Base-by-base conservation (phyloP, 2,329 filamentous ascomycete genomes). In the Atkinsonella texensis region DNA sequence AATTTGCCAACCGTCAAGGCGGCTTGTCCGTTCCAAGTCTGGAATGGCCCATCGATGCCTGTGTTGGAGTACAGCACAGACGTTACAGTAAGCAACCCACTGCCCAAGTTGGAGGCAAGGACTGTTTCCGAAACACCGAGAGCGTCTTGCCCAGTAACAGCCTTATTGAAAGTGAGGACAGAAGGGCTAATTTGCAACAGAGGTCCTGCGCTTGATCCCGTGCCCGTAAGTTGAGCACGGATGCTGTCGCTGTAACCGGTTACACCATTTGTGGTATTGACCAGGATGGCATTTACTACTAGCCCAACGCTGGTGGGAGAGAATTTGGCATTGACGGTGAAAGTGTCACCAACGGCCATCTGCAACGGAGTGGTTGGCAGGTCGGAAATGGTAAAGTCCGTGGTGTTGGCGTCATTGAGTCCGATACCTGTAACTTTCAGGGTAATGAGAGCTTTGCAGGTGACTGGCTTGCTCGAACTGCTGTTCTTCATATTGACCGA, bases 71-170 rank as follows among this genome's bases (percentile, higher is more conserved):
- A 76, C 28, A 66, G 56, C 15, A 80, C 67, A 13, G 65, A 62
- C 0, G 62, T 60, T 4, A 81, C 67, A 0, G 67, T 70, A 2
- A 81, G 65, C 0, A 61, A 51, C 0, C 65, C 60, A 49, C 74
- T 73, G 31, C 79, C 79, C 5, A 70, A 60, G 55, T 81, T 81
- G 53, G 63, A 65, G 40, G 80, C 62, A 0, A 77, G 61, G 3
- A 75, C 62, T 0, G 68, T 71, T 55, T 79, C 68, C 4, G 65
- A 62, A 1, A 68, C 61, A 1, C 67, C 70, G 6, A 62, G 51
- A 3, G 4, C 20, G 20, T 67, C 63, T 0, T 67, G 59, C 0
- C 73, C 74, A 1, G 71, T 67, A 32, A 81, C 69, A 2, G 77
- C 66, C 10, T 72, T 70, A 3, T 68, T 65, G 56, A 81, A 81